These are phyloP conservation scores for Saraca asoca DNA, from an alignment of 331 rosid species.

Conservation along the genomic window DNA sequence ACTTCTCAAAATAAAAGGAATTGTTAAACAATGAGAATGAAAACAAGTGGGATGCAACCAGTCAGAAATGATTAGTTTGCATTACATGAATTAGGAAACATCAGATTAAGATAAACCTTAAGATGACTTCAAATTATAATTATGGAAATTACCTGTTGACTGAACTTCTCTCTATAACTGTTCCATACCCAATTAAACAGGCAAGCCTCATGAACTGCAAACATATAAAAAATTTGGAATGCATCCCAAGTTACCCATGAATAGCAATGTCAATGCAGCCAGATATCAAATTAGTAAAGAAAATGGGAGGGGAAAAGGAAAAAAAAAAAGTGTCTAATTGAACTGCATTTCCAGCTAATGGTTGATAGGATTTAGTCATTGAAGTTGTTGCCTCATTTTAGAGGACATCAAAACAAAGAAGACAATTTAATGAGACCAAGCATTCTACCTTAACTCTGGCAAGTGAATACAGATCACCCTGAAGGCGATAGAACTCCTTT, in stretches of 20 bases:
- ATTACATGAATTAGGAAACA: constrained; percentile 18
- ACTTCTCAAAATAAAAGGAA: constrained; percentile 54
- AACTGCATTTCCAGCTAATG: constrained; percentile 20
- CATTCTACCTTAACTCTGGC: constrained; percentile 87
- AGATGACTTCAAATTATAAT: constrained; percentile 23
- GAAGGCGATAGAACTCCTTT: constrained; percentile 87
- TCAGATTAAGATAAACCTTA: constrained; percentile 9
- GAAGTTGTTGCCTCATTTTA: constrained; percentile 24
- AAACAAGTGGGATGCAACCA: constrained; percentile 6
- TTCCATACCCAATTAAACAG: constrained; percentile 86
- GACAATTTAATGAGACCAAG: background rate
- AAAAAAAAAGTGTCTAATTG: constrained; percentile 28
- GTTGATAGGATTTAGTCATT: constrained; percentile 3
- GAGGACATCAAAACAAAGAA: constrained; percentile 25
- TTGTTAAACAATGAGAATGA: constrained; percentile 18
- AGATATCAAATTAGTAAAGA: constrained; percentile 23
- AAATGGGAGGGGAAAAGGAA: background rate
- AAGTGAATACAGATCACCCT: constrained; percentile 91
- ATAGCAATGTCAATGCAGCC: constrained; percentile 22
- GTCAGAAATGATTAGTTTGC: constrained; percentile 15
- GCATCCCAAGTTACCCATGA: constrained; percentile 22
- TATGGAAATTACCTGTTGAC: constrained; percentile 73
- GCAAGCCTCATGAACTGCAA: constrained; percentile 99
- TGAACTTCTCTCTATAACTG: constrained; percentile 89
- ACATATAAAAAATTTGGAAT: constrained; percentile 36